Evolutionary conservation across 2,329 filamentous ascomycete species (phyloP).

Genomic region (Phyllosticta paracitricarpa): DNA sequence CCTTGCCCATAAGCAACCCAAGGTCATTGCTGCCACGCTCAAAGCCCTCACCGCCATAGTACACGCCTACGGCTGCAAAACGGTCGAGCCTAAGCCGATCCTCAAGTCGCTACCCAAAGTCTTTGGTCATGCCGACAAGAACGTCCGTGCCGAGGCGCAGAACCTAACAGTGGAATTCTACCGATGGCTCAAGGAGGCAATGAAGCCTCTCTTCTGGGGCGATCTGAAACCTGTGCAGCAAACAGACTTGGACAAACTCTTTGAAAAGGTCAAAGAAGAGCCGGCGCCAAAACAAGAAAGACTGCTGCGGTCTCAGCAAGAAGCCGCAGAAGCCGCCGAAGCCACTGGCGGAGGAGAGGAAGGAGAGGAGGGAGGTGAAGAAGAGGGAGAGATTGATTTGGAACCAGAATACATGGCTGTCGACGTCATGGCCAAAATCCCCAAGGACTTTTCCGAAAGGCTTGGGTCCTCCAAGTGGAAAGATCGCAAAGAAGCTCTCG

Average conservation of each 20-base stretch:
- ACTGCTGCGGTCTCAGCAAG: constrained; percentile 80
- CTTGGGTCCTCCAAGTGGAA: constrained; percentile 95
- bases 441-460: constrained; percentile 71
- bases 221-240: constrained; percentile 95
- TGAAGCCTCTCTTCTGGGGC: constrained; percentile 96
- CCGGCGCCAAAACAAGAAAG: constrained; percentile 81
- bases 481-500: constrained; percentile 87
- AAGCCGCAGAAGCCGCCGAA: constrained; percentile 62
- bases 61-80: constrained; percentile 90
- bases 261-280: constrained; percentile 87
- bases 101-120: constrained; percentile 81
- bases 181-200: constrained; percentile 91
- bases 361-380: constrained; percentile 47
- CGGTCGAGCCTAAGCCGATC: constrained; percentile 83
- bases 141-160: constrained; percentile 88
- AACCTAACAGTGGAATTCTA: constrained; percentile 90
- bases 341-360: constrained; percentile 46
- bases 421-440: constrained; percentile 72
- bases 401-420: constrained; percentile 63
- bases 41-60: constrained; percentile 73
- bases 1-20: constrained; percentile 80
- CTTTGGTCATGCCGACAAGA: constrained; percentile 96
- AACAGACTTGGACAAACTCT: constrained; percentile 82
- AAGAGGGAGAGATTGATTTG: constrained; percentile 61
- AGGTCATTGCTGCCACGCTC: constrained; percentile 69